Base-by-base conservation (phyloP, 495 filamentous ascomycete genomes). In the Collariella sp. region DNA sequence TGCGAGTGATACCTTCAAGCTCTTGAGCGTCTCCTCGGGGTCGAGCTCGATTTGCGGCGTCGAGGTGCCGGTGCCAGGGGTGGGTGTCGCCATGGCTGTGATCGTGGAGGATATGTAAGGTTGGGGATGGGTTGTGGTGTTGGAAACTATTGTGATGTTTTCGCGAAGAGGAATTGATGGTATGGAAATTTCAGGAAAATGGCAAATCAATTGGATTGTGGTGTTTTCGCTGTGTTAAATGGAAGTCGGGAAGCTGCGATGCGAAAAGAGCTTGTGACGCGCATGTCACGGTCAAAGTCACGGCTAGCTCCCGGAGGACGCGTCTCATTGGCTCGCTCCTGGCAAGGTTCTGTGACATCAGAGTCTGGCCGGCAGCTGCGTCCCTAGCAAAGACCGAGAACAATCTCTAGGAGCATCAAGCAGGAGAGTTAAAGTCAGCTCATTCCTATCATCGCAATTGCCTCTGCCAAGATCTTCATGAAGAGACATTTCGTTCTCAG, bases 1-100 rank as follows among this genome's bases (percentile, higher is more conserved):
- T 60, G 78, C 78, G 33, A 81, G 75, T n/a, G 75, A 74, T 31
- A 81, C 76, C 61, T 77, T 78, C 34, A 77, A 63, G 50, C 70
- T 73, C 46, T 65, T 63, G 45, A 56, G 58, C 48, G 66, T 64
- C 57, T 76, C 70, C 57, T 77, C 74, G 5, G 70, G 66, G 57
- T 60, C 55, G 45, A 70, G 66, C 55, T 68, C 62, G 45, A 65
- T n/a, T n/a, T n/a, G 5, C 20, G 67, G 67, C 50, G 66, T 70
- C 57, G 64, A 59, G 12, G 62, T 63, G 56, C 67, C 67, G n/a
- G 60, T 62, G 48, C 36, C 46, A 19, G 61, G 51, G 3, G 52
- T 44, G 20, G 63, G 58, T 7, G 67, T 63, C 16, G 58, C 57
- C 66, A 65, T 65, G 52, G 48, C 49, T 6, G 44, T 9, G 19